Evolutionary conservation across 2,329 filamentous ascomycete genomes (phyloP).

Genomic region (Elsinoe ampelina): DNA sequence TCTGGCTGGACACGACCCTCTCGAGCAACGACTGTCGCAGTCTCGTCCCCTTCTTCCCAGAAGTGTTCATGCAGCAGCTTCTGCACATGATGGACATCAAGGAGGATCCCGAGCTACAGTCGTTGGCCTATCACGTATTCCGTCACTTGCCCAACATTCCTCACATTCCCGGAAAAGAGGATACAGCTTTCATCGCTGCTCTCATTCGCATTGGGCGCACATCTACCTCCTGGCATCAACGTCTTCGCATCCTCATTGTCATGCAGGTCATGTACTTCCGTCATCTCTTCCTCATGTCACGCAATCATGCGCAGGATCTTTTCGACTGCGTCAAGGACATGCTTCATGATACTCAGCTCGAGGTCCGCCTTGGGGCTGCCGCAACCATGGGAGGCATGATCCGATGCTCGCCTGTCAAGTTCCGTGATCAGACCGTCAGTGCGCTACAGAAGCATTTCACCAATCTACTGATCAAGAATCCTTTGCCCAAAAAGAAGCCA

Average conservation of each 20-base stretch:
- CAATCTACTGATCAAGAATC: constrained; percentile 66
- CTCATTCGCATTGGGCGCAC: constrained; percentile 81
- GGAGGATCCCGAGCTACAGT: constrained; percentile 91
- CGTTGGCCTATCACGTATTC: constrained; percentile 92
- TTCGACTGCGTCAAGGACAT: constrained; percentile 93
- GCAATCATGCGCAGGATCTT: constrained; percentile 64
- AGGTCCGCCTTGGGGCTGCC: constrained; percentile 87
- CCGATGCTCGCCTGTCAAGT: constrained; percentile 73
- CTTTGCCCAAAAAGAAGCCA: constrained; percentile 61
- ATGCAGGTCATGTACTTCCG: constrained; percentile 99
- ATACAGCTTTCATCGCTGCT: constrained; percentile 71
- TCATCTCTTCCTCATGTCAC: constrained; percentile 75
- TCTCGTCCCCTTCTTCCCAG: constrained; percentile 82
- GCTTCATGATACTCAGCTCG: constrained; percentile 83
- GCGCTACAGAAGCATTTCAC: constrained; percentile 73
- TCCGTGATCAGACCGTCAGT: constrained; percentile 69
- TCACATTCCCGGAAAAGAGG: constrained; percentile 68
- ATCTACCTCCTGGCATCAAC: constrained; percentile 87
- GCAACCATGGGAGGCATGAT: constrained; percentile 96
- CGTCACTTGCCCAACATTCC: constrained; percentile 92
- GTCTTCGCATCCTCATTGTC: constrained; percentile 87
- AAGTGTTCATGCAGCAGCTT: constrained; percentile 81
- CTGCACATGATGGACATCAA: constrained; percentile 99
- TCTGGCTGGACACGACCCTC: constrained; percentile 88
- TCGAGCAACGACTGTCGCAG: constrained; percentile 89